Percentiles rank a stretch among this genome's conserved stretches.
Conservation (phyloP, 1,139 yeast species). For the Hyphopichia pseudoburtonii region DNA sequence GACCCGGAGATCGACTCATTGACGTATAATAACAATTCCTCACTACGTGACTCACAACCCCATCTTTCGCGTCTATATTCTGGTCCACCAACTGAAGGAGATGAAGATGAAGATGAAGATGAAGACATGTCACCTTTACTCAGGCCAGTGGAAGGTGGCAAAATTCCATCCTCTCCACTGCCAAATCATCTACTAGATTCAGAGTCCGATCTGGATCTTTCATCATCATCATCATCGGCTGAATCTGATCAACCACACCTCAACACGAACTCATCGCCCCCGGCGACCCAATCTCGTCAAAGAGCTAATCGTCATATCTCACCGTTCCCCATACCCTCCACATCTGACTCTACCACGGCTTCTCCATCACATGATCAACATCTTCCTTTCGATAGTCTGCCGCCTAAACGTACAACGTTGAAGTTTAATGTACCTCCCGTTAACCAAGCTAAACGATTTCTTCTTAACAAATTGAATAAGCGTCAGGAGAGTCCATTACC, state of each 20-base stretch:
- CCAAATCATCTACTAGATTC: conserved; percentile 23
- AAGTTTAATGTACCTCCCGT: conserved; percentile 13
- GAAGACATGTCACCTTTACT: too few relatives aligned
- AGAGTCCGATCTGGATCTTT: conserved; percentile 36
- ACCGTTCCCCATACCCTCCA: background rate
- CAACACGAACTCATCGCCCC: background rate
- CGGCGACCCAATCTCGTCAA: background rate
- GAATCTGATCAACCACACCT: conserved; percentile 11
- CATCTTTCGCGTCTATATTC: background rate
- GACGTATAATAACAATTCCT: conserved; percentile 1
- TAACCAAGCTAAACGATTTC: conserved; percentile 2
- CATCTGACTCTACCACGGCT: background rate
- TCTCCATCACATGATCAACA: background rate
- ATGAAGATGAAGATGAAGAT: conserved; percentile 10
- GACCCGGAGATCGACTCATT: conserved; percentile 33
- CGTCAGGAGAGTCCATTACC: background rate
- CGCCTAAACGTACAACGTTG: conserved; percentile 8
- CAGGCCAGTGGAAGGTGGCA: too few relatives aligned
- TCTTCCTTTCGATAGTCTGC: conserved; percentile 14
- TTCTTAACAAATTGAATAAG: background rate
- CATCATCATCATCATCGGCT: too few relatives aligned
- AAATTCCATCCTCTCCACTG: conserved; percentile 4
- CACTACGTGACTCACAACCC: too few relatives aligned
- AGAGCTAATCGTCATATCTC: background rate
- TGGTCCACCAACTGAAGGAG: background rate